phyloP scores from a whole-genome alignment of 2,329 filamentous ascomycete species.

The Fusarium graminum region DNA sequence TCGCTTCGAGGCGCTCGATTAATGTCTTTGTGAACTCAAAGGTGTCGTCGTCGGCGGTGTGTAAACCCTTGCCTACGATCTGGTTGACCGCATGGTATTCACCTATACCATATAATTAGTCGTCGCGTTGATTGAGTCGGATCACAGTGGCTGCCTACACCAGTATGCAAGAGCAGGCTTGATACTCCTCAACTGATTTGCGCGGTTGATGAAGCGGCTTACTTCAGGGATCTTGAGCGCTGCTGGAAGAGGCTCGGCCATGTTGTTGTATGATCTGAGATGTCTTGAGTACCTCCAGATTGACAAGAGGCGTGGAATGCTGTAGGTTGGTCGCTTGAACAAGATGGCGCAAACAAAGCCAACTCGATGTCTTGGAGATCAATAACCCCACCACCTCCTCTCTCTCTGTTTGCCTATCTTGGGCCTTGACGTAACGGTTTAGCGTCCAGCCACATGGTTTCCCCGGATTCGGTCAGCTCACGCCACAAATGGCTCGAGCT shows the following conservation, averaged over 20 bases:
- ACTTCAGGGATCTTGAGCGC: conserved; percentile 83
- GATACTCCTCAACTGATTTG: conserved; percentile 83
- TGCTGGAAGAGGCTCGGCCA: conserved; percentile 69
- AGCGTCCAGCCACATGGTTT: conserved; percentile 38
- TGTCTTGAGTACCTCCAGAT: background rate
- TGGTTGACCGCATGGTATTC: conserved; percentile 95
- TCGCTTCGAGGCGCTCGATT: conserved; percentile 88
- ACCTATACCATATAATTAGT: conserved; percentile 62
- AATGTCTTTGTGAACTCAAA: conserved; percentile 83
- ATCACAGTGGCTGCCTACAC: conserved; percentile 71
- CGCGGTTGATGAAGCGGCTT: conserved; percentile 84
- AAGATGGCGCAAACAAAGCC: conserved; percentile 34
- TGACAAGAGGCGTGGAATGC: background rate
- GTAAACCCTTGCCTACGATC: conserved; percentile 84
- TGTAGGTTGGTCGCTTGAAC: background rate
- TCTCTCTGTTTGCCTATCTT: conserved; percentile 15
- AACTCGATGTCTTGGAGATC: conserved; percentile 33
- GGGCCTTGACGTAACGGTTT: conserved; percentile 36
- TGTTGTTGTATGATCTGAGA: conserved; percentile 54
- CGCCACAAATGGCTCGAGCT: conserved; percentile 48
- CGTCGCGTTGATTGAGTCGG: background rate
- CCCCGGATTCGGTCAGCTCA: conserved; percentile 30
- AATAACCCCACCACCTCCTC: conserved; percentile 36
- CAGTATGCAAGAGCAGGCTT: conserved; percentile 95
- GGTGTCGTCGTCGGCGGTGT: conserved; percentile 82